These are phyloP conservation scores for Xylaria sp. DNA, from an alignment of 2,329 filamentous ascomycete genomes.

Conservation along the genomic window DNA sequence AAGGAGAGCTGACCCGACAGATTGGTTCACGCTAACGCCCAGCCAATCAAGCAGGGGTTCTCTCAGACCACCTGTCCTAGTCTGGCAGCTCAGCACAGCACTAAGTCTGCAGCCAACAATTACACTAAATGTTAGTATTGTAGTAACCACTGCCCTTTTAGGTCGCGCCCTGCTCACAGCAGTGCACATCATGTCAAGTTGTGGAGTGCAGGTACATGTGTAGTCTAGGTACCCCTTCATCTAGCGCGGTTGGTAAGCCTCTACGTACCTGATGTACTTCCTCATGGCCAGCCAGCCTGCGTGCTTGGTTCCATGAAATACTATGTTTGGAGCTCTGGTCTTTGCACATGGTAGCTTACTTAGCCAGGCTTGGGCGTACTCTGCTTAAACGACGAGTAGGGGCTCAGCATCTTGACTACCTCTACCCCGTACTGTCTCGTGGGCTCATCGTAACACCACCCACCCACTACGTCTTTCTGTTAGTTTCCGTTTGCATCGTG, in stretches of 20 bases:
- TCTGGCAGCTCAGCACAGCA: constrained; percentile 31
- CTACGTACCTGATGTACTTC: neutral
- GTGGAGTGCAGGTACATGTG: constrained; percentile 3
- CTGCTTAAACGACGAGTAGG: neutral
- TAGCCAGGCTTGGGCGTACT: neutral
- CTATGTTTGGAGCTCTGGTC: neutral
- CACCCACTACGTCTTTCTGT: constrained; percentile 15
- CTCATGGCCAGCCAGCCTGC: neutral
- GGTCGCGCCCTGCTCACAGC: neutral
- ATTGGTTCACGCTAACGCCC: constrained; percentile 26
- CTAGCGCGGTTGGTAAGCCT: constrained; percentile 16
- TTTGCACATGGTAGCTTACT: neutral
- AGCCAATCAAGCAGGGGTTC: constrained; percentile 23
- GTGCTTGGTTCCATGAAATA: neutral
- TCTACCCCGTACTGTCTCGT: constrained; percentile 1
- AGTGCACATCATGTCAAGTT: constrained; percentile 2
- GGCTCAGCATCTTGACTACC: constrained; percentile 5
- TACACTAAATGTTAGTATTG: constrained; percentile 15
- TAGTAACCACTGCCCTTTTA: constrained; percentile 16
- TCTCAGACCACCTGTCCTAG: constrained; percentile 29
- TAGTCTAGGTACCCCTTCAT: neutral
- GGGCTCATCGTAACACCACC: constrained; percentile 21
- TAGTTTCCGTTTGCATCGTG: constrained; percentile 28
- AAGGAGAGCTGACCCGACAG: constrained; percentile 35
- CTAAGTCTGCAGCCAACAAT: constrained; percentile 31